A percentile compares a stretch with the other conserved stretches of the same genome.
phyloP scores from a whole-genome alignment of 148 eudicot species.

The Chenopodium suecicum region DNA sequence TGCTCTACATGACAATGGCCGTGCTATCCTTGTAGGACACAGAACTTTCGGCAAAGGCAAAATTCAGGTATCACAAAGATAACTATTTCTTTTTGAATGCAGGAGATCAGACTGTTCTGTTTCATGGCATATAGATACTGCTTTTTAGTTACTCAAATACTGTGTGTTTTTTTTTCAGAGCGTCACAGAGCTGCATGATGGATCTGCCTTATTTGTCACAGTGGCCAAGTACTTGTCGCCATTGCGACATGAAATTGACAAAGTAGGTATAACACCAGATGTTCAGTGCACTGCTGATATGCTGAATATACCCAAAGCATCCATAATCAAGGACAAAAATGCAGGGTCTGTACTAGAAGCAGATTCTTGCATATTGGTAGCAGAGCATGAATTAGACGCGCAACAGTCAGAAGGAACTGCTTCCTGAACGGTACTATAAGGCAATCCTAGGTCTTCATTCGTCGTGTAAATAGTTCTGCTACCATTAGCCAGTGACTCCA shows the following conservation, averaged over 20 bases:
- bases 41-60: slow-evolving; percentile 92
- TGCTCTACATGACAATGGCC: slow-evolving; percentile 90
- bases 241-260: slow-evolving; percentile 80
- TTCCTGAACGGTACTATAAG: slow-evolving; percentile 39
- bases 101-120: background rate
- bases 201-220: slow-evolving; percentile 87
- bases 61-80: slow-evolving; percentile 61
- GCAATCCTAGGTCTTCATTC: background rate
- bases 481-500: background rate
- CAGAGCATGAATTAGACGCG: slow-evolving; percentile 85
- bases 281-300: slow-evolving; percentile 80
- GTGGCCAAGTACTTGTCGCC: slow-evolving; percentile 94
- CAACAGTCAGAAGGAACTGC: slow-evolving; percentile 79
- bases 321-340: slow-evolving; percentile 25
- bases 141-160: background rate
- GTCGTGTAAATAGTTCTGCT: slow-evolving; percentile 11
- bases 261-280: slow-evolving; percentile 88
- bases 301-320: slow-evolving; percentile 49
- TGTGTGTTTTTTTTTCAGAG: slow-evolving; percentile 41
- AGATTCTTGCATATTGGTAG: slow-evolving; percentile 88
- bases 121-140: background rate
- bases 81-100: background rate
- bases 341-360: slow-evolving; percentile 52
- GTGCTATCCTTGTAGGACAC: slow-evolving; percentile 85
- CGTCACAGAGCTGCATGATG: slow-evolving; percentile 86